phyloP scores from a whole-genome alignment of 2,329 filamentous ascomycete species.

The Elsinoe batatas region DNA sequence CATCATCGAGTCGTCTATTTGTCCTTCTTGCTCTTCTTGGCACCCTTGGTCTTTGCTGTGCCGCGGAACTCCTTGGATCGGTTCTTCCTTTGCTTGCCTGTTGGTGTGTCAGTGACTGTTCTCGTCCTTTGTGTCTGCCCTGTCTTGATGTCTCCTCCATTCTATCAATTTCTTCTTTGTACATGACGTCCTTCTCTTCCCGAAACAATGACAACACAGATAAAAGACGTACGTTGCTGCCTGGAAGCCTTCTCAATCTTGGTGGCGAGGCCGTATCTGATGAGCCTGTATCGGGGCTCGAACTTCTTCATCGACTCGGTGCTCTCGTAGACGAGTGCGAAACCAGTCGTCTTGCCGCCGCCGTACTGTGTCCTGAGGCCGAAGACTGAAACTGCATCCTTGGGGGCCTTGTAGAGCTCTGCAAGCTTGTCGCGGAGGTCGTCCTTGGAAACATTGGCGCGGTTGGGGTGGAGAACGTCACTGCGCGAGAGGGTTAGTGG shows the following conservation, averaged over 20 bases:
- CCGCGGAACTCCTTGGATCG: constrained; percentile 96
- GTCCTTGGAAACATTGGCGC: constrained; percentile 97
- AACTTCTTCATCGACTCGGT: constrained; percentile 99
- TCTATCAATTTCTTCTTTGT: background rate
- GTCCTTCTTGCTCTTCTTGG: constrained; percentile 76
- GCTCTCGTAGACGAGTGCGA: constrained; percentile 97
- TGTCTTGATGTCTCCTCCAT: background rate
- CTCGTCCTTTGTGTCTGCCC: background rate
- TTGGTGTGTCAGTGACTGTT: constrained; percentile 23
- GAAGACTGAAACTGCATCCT: constrained; percentile 96
- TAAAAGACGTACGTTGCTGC: constrained; percentile 83
- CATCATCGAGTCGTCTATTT: constrained; percentile 24
- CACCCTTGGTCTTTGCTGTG: constrained; percentile 96
- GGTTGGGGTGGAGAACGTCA: constrained; percentile 98
- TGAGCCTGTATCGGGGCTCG: constrained; percentile 94
- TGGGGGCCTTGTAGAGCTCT: constrained; percentile 94
- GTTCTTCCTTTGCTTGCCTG: constrained; percentile 99
- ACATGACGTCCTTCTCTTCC: background rate
- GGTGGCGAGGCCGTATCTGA: constrained; percentile 81
- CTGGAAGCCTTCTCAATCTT: constrained; percentile 97
- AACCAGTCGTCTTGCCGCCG: constrained; percentile 99
- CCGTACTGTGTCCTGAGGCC: constrained; percentile 97
- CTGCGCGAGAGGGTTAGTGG: constrained; percentile 39
- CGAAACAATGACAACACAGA: background rate
- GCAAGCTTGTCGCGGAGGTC: constrained; percentile 93